Percentiles rank a stretch among this genome's conserved stretches.
Evolutionary conservation across 2,329 filamentous ascomycete species (phyloP).

Genomic region (Neocatenulostroma microsporum): DNA sequence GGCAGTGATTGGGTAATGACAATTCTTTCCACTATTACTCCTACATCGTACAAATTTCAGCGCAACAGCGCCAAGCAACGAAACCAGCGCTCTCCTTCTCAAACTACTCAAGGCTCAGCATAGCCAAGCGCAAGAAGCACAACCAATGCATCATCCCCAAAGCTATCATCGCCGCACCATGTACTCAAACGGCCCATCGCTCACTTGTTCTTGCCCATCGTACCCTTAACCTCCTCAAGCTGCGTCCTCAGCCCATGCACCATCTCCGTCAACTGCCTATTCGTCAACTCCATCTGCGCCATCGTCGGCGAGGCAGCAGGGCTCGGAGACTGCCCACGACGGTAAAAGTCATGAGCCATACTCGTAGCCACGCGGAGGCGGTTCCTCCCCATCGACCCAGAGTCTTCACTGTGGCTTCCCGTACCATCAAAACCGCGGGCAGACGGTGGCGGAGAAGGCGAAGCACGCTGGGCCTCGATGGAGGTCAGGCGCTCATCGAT

Average conservation of each 20-base stretch:
- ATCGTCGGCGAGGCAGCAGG: constrained; percentile 17
- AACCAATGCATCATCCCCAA: no score
- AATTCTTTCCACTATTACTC: no score
- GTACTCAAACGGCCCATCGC: not conserved
- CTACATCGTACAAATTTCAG: no score
- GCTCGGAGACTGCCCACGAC: not conserved
- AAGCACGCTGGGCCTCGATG: not conserved
- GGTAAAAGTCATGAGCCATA: constrained; percentile 19
- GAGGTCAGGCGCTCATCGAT: no score
- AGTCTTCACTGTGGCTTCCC: no score
- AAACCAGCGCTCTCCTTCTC: no score
- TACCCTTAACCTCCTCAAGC: constrained; percentile 11
- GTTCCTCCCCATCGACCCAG: constrained; percentile 1
- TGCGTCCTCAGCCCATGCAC: constrained; percentile 9
- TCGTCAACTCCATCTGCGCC: constrained; percentile 7
- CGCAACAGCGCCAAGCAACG: no score
- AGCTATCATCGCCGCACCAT: not conserved
- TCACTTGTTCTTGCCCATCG: not conserved
- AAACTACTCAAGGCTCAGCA: no score
- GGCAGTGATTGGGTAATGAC: no score
- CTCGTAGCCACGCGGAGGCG: constrained; percentile 14
- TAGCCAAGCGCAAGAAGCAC: no score
- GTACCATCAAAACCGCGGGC: not conserved
- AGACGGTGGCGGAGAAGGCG: constrained; percentile 7
- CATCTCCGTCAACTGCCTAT: constrained; percentile 9